These are phyloP conservation scores for Pleurotus eryngii DNA, from an alignment of 768 basidiomycete species.

Conservation along the genomic window DNA sequence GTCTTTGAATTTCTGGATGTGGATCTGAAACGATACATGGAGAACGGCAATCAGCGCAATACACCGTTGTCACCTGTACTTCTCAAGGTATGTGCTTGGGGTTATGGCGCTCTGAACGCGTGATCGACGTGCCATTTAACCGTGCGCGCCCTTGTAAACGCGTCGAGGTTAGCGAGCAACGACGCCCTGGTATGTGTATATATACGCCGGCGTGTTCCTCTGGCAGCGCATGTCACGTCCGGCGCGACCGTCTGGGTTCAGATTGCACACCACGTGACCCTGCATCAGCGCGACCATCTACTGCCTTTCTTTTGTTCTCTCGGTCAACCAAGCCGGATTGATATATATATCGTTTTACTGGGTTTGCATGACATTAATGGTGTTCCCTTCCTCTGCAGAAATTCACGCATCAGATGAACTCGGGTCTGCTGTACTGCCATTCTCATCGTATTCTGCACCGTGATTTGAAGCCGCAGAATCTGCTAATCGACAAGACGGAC, in stretches of 20 bases:
- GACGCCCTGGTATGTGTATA: too few species aligned
- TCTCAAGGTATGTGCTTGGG: slow-evolving; percentile 65
- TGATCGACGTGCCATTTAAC: slow-evolving; percentile 15
- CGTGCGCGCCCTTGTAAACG: neutral
- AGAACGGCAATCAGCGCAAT: slow-evolving; percentile 70
- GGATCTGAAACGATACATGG: slow-evolving; percentile 97
- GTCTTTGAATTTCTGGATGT: slow-evolving; percentile 98
- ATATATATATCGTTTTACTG: neutral
- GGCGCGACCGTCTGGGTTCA: neutral
- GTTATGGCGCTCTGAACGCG: slow-evolving; percentile 12
- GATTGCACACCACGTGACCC: neutral
- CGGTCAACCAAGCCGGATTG: neutral
- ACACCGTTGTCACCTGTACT: slow-evolving; percentile 70
- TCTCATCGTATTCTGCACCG: slow-evolving; percentile 95
- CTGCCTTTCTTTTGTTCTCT: neutral
- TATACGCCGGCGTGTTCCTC: too few species aligned
- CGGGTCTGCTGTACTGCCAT: slow-evolving; percentile 92
- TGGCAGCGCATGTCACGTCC: neutral
- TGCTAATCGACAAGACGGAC: slow-evolving; percentile 84
- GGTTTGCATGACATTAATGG: neutral
- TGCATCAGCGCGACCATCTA: neutral
- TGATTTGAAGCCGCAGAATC: slow-evolving; percentile 94
- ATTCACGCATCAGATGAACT: slow-evolving; percentile 92
- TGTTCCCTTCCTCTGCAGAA: slow-evolving; percentile 49
- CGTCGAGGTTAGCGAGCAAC: neutral